Evolutionary conservation across 2,329 filamentous ascomycete genomes (phyloP), one percentile per base, ranked within the genome.

Genomic region (Zymoseptoria passerinii): DNA sequence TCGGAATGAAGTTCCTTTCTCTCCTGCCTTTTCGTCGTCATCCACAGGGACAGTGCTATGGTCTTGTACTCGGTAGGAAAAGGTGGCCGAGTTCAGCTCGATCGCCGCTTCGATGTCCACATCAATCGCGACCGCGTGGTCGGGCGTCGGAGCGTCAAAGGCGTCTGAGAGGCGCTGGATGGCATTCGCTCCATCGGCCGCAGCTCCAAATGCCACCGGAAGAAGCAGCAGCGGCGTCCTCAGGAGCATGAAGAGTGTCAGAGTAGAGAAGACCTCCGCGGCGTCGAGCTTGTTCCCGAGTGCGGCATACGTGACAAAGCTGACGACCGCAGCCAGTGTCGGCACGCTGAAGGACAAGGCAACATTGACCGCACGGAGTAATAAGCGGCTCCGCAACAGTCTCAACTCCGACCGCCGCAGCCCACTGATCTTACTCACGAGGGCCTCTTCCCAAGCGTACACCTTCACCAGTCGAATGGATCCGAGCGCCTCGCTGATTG

Each of bases 171-270:
- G 27, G 0, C 55, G 55, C 23, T 57, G 50, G 18, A 57, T 57
- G 3, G 55, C 55, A 49, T 52, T 57, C 13, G 55, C 55, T 19
- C 49, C 55, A 48, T 57, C 55, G 6, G 50, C 50, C n/a, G 20
- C 40, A n/a, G 55, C 55, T 35, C 55, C 55, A 20, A 57, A 49
- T 10, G 55, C 55, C 3, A 57, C 55, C 3, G 55, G 55, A 2
- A 57, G 55, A 13, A 57, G 20, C 50, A 53, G 50, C 8, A 57
- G 50, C n/a, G 55, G 55, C 19, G 55, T 57, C 19, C 55, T 57
- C 55, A 57, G 18, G 5, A 57, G 29, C 55, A 57, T 57, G 50
- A 57, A 57, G 16, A 57, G 27, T 13, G 55, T 57, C 10, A 57
- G 29, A 6, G 55, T 23, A 2, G 55, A 52, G 20, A 57, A 57